phyloP scores from a whole-genome alignment of 192 early-diverging fungal species.

The Mortierella alpina region DNA sequence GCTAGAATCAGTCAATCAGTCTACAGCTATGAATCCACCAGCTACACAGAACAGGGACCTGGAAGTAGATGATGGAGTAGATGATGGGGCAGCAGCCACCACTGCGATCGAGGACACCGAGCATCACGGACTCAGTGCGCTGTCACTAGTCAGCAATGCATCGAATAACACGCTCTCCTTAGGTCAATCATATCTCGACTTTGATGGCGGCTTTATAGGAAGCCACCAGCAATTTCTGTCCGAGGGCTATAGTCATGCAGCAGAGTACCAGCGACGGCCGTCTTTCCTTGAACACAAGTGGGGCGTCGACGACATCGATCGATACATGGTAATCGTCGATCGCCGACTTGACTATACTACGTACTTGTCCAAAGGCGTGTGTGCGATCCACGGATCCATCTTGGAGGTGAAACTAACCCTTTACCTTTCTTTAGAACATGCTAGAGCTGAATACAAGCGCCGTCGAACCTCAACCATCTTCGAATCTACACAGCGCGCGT shows the following conservation, averaged over 20 bases:
- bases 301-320: conserved; percentile 37
- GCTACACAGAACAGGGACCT: not conserved
- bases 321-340: conserved; percentile 28
- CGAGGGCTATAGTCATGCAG: not conserved
- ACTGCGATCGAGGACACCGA: not conserved
- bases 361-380: not conserved
- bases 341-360: not conserved
- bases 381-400: too few species aligned
- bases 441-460: conserved; percentile 11
- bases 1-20: not conserved
- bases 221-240: conserved; percentile 21
- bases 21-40: not conserved
- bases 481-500: conserved; percentile 8
- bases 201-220: conserved; percentile 25
- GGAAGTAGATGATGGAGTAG: too few species aligned
- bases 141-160: not conserved
- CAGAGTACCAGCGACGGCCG: conserved; percentile 1
- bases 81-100: not conserved
- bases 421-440: conserved; percentile 7
- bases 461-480: conserved; percentile 7
- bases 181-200: conserved; percentile 25
- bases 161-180: not conserved
- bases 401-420: not conserved
- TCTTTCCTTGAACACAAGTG: conserved; percentile 20
- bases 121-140: not conserved